These are phyloP conservation scores for Aspergillus sclerotialis DNA, from an alignment of 2,329 filamentous ascomycete species.

Conservation along the genomic window DNA sequence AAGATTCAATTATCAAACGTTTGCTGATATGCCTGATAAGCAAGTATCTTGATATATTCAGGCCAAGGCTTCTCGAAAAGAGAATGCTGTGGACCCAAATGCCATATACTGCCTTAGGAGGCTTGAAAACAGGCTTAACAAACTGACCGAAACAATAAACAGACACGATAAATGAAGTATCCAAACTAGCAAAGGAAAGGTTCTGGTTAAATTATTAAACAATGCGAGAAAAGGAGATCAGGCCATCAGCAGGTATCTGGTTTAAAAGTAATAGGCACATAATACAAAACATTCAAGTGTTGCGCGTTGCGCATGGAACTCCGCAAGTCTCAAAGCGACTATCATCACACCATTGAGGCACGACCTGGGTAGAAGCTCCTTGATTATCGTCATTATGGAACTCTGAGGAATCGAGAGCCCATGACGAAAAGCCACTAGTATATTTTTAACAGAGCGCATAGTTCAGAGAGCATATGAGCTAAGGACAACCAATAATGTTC, in stretches of 20 bases:
- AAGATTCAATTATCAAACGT: not conserved
- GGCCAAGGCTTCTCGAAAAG: not conserved
- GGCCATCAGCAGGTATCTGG: too few relatives aligned
- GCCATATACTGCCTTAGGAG: not conserved
- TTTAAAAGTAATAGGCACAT: conserved; percentile 1
- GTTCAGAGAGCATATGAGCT: conserved; percentile 1
- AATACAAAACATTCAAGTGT: conserved; percentile 2
- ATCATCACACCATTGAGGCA: conserved; percentile 9
- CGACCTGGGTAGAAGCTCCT: conserved; percentile 1
- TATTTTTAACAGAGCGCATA: conserved; percentile 4
- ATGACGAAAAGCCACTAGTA: conserved; percentile 3
- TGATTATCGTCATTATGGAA: conserved; percentile 1
- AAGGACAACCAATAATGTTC: conserved; percentile 6
- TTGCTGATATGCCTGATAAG: not conserved
- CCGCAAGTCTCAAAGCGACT: conserved; percentile 5
- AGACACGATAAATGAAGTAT: not conserved
- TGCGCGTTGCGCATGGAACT: conserved; percentile 7
- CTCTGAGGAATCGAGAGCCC: conserved; percentile 1
- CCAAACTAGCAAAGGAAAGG: not conserved
- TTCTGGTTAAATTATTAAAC: not conserved
- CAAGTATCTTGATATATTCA: not conserved
- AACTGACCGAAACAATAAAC: too few relatives aligned
- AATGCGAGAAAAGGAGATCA: not conserved
- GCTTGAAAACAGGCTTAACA: too few relatives aligned
- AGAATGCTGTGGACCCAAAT: not conserved